phyloP scores from a whole-genome alignment of 2,329 filamentous ascomycete genomes.

The Phoma sp. region DNA sequence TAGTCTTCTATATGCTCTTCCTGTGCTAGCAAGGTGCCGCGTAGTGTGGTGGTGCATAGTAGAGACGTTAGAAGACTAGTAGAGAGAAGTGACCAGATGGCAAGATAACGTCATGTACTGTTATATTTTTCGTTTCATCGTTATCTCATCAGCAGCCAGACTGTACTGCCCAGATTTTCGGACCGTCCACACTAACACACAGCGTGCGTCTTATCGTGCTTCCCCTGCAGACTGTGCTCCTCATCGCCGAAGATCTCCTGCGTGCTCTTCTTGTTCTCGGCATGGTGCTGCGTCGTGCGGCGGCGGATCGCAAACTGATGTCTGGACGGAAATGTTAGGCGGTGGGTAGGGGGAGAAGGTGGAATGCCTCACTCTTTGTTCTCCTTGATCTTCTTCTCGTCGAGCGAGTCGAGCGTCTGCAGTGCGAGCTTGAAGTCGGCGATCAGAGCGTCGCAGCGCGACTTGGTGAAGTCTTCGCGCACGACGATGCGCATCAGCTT shows the following conservation, averaged over 20 bases:
- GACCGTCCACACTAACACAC: constrained; percentile 65
- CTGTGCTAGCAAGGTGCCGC: too few species aligned
- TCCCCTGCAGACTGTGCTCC: constrained; percentile 90
- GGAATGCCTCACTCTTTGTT: constrained; percentile 64
- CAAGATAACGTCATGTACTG: too few species aligned
- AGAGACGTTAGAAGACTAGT: too few species aligned
- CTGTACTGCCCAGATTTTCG: too few species aligned
- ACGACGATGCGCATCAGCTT: constrained; percentile 95
- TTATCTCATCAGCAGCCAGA: too few species aligned
- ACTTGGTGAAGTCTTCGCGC: constrained; percentile 87
- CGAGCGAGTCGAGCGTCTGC: constrained; percentile 74
- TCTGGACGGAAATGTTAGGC: not conserved
- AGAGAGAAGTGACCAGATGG: too few species aligned
- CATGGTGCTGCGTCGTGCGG: constrained; percentile 37
- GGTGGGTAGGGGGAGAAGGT: too few species aligned
- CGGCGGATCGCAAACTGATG: constrained; percentile 31
- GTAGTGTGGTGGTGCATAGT: too few species aligned
- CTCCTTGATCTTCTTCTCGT: constrained; percentile 71
- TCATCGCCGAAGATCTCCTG: constrained; percentile 68
- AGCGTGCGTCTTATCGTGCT: constrained; percentile 88
- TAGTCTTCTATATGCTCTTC: too few species aligned
- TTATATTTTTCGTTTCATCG: too few species aligned
- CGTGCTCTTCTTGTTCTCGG: constrained; percentile 44
- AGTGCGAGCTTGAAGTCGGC: constrained; percentile 79
- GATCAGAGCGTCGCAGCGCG: constrained; percentile 79